Base-by-base conservation (phyloP, 2,329 filamentous ascomycete species). In the Cladophialophora immunda region DNA sequence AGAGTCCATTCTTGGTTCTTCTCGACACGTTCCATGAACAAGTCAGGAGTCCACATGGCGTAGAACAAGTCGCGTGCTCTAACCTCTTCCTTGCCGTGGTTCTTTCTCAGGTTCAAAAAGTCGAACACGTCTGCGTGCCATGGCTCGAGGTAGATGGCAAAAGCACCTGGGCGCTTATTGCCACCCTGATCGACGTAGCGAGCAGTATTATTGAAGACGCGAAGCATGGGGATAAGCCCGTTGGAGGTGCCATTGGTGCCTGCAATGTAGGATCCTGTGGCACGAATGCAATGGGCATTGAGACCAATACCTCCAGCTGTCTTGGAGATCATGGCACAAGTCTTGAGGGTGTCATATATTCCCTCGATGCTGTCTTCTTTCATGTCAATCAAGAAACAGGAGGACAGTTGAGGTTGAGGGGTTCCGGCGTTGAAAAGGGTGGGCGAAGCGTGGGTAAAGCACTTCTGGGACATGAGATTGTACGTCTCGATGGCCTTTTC, bases 11-110 rank as follows among this genome's bases (percentile, higher is more conserved):
- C 91, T 65, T 89, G 91, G 80, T 99, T 99, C 85, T 93, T 90
- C 83, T 99, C 93, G 64, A 99, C 94, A 79, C 95, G 93, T 87
- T 97, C 97, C 95, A 99, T 99, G 89, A 99, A 99, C 54, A 99
- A 87, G 84, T 99, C 95, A 17, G 95, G 94, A 66, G 97, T 97
- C 95, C 95, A 99, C 58, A 99, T 87, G 67, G 94, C 95, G 70
- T 97, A 93, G 89, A 99, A 99, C 59, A 99, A 87, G 80, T 99
- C 95, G 77, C 95, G 94, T 71, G 95, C 95, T 76, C 95, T 93
- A 73, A 97, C 88, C 83, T 99, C 95, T 79, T 99, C 95, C 84
- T 99, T 99, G 74, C 95, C 95, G 81, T 99, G 95, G 82, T 99
- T 99, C 90, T 99, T 99, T 76, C 95, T 91, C 62, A 99, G 88